Percentiles rank a stretch among this genome's conserved stretches.
Conservation (phyloP, 1,284 basidiomycete genomes). For the Ustilago loliicola region DNA sequence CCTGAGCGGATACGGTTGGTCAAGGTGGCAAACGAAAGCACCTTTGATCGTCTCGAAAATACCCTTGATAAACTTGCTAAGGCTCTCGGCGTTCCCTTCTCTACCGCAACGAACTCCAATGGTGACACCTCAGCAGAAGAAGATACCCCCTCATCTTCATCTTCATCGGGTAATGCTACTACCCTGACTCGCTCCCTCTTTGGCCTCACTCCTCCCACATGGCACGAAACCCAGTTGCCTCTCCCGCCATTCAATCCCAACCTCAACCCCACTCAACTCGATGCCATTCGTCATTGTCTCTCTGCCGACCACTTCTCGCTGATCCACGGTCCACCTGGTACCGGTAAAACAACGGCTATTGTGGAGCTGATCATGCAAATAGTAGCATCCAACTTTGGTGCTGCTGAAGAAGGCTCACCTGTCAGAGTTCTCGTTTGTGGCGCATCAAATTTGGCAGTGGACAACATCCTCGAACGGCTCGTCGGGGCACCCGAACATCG, state of each 20-base stretch:
- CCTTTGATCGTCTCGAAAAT: slow-evolving; percentile 79
- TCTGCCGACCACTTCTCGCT: slow-evolving; percentile 82
- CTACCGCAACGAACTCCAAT: slow-evolving; percentile 5
- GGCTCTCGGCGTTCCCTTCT: slow-evolving; percentile 27
- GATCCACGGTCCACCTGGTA: slow-evolving; percentile 93
- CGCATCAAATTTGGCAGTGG: slow-evolving; percentile 88
- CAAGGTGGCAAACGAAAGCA: slow-evolving; percentile 90
- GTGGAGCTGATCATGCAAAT: slow-evolving; percentile 73
- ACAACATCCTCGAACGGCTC: slow-evolving; percentile 71
- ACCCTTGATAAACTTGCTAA: slow-evolving; percentile 51
- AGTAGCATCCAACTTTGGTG: slow-evolving; percentile 48
- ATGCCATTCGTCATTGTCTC: slow-evolving; percentile 82
- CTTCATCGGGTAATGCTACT: slow-evolving; percentile 25
- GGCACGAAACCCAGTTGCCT: slow-evolving; percentile 21
- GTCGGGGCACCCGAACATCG: slow-evolving; percentile 42
- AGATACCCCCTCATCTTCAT: slow-evolving; percentile 16
- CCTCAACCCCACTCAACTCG: slow-evolving; percentile 86
- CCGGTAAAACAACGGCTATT: slow-evolving; percentile 65
- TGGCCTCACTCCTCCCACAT: slow-evolving; percentile 54
- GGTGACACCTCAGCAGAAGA: slow-evolving; percentile 39
- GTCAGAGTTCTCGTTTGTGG: slow-evolving; percentile 83
- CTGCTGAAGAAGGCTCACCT: slow-evolving; percentile 62
- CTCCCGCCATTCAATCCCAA: slow-evolving; percentile 79
- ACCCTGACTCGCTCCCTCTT: slow-evolving; percentile 61
- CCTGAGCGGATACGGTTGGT: slow-evolving; percentile 87